phyloP scores from a whole-genome alignment of 768 basidiomycete species.

The Leccinum broughii region DNA sequence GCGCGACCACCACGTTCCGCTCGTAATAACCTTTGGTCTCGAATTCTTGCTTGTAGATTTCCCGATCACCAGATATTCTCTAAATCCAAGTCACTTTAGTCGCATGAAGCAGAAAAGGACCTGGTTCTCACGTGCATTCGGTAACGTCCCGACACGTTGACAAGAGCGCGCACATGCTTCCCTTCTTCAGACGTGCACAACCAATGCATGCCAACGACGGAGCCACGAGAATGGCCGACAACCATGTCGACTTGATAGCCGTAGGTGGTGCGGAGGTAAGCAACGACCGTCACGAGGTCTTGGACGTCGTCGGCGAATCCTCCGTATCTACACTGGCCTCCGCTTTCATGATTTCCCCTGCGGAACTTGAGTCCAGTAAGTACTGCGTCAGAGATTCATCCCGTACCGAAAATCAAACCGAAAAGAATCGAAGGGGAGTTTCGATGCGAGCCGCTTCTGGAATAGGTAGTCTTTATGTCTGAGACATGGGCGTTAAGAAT shows the following conservation, averaged over 20 bases:
- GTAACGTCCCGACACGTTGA: conserved; percentile 78
- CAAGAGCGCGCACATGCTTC: conserved; percentile 54
- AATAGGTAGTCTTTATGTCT: conserved; percentile 88
- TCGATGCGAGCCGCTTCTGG: conserved; percentile 66
- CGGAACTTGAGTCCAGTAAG: conserved; percentile 5
- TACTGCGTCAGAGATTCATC: background rate
- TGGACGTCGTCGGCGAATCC: conserved; percentile 59
- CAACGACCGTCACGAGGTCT: conserved; percentile 66
- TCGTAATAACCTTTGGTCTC: conserved; percentile 58
- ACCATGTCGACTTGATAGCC: conserved; percentile 71
- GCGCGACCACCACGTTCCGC: conserved; percentile 66
- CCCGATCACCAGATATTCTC: conserved; percentile 31
- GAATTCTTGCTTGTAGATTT: conserved; percentile 50
- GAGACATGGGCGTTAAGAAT: conserved; percentile 8
- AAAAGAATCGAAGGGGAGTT: conserved; percentile 75
- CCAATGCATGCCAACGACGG: conserved; percentile 69
- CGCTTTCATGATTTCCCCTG: conserved; percentile 79
- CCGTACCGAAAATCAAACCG: conserved; percentile 83
- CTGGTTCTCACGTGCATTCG: conserved; percentile 69
- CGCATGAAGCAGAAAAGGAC: background rate
- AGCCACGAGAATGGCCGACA: conserved; percentile 79
- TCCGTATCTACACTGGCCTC: conserved; percentile 63
- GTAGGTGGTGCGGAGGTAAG: conserved; percentile 54
- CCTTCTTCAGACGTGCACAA: conserved; percentile 63
- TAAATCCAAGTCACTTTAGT: conserved; percentile 12